Base-by-base conservation (phyloP, 148 eudicot species). In the Rhododendron kiyosumense region DNA sequence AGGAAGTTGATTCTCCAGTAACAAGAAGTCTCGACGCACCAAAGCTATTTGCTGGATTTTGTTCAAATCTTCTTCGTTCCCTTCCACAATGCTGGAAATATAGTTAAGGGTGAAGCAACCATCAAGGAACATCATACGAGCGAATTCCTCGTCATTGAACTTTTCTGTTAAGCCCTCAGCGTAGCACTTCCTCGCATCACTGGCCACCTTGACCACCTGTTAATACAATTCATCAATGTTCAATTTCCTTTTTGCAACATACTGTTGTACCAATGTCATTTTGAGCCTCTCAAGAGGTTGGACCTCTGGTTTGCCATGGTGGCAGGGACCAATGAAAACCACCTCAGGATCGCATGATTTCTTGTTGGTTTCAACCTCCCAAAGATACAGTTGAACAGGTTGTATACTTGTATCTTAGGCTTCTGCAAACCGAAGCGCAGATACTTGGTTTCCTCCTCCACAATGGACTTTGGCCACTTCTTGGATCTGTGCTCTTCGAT, bases 1-100 rank as follows among this genome's bases (percentile, higher is more conserved):
- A 2, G 81, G 81, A 15, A 78, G 81, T 78, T 78, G 81, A 46
- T 78, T 78, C 54, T 78, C 81, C 10, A 78, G 18, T n/a, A 78
- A 78, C 54, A 78, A n/a, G 0, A 78, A 78, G 54, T 78, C 81
- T 20, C 81, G 81, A 7, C 51, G 52, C 5, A 78, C 81, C 7
- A 78, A 46, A 11, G 52, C 81, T 78, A 45, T 46, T 22, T 78
- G 18, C 32, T 46, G 54, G 28, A 24, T 78, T 5, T 78, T 78
- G 8, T 43, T 38, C 79, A 76, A 34, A 2, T 46, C 54, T 46
- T 78, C 34, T 0, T 10, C 3, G 26, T 45, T 46, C 13, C 2
- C 54, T n/a, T 78, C 30, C 5, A 20, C 32, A 43, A 78, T 46
- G 26, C 26, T 76, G 79, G 11, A 15, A 6, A 76, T 76, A 48